Evolutionary conservation across 352 stramenopile species (phyloP).

Genomic region (Phytophthora pisi): DNA sequence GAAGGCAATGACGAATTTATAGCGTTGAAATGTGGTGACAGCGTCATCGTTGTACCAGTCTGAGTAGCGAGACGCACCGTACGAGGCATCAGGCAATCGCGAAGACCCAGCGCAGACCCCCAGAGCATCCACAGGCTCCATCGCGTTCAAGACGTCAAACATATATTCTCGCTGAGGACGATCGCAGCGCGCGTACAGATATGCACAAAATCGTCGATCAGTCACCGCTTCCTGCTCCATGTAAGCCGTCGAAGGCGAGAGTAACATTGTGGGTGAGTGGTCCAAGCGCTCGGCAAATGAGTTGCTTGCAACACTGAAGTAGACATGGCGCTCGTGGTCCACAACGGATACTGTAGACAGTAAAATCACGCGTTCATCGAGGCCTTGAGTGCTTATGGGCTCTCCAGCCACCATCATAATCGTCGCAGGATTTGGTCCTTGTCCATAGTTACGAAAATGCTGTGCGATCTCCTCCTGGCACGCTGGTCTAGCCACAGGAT

Average conservation of each 20-base stretch:
- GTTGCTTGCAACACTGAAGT: constrained; percentile 41
- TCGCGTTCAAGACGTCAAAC: constrained; percentile 47
- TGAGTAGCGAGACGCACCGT: constrained; percentile 7
- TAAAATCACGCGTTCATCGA: constrained; percentile 44
- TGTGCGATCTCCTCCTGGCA: constrained; percentile 14
- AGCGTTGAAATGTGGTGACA: constrained; percentile 39
- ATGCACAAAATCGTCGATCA: constrained; percentile 47
- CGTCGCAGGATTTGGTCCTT: background rate
- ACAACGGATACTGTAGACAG: constrained; percentile 32
- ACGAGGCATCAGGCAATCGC: constrained; percentile 4
- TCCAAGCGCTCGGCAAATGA: constrained; percentile 47
- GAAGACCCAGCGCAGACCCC: constrained; percentile 42
- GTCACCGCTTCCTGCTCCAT: background rate
- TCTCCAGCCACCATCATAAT: constrained; percentile 48
- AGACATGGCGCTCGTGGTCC: constrained; percentile 18
- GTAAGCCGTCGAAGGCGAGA: constrained; percentile 8
- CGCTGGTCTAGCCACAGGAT: constrained; percentile 2
- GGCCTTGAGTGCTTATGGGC: constrained; percentile 13
- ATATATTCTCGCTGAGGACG: constrained; percentile 59
- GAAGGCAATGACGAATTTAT: constrained; percentile 78
- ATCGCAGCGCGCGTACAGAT: constrained; percentile 59
- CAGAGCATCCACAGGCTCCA: constrained; percentile 55
- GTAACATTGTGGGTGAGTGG: constrained; percentile 32
- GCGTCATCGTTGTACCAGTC: constrained; percentile 49
- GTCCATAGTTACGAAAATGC: constrained; percentile 11